These are phyloP conservation scores for Stagonosporopsis tanaceti DNA, from an alignment of 2,329 filamentous ascomycete species.

Conservation along the genomic window DNA sequence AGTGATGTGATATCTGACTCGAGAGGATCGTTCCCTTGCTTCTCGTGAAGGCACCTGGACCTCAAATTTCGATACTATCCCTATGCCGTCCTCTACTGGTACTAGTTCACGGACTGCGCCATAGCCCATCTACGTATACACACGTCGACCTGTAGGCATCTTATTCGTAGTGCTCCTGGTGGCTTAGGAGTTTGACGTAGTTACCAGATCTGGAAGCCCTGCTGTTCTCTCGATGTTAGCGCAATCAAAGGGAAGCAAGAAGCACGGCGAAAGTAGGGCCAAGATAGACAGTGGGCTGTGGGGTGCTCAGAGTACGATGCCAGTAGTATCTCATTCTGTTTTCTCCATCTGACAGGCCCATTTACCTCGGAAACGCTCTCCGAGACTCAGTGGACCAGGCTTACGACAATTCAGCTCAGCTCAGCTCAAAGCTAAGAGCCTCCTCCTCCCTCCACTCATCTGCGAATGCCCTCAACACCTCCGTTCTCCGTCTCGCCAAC, in stretches of 20 bases:
- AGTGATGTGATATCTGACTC: no score
- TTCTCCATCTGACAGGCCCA: neutral
- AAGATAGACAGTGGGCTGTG: neutral
- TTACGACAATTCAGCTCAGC: slow-evolving; percentile 8
- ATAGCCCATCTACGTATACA: no score
- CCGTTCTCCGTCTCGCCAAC: slow-evolving; percentile 27
- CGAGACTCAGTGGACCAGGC: neutral
- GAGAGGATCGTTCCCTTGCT: no score
- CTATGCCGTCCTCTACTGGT: no score
- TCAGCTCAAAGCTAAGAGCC: slow-evolving; percentile 26
- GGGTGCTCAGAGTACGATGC: neutral
- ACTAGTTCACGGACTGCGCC: no score
- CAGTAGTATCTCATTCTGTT: neutral
- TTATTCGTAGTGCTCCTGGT: no score
- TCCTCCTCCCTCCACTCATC: slow-evolving; percentile 26
- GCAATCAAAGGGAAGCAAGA: neutral
- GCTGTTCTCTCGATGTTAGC: neutral
- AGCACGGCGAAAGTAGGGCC: neutral
- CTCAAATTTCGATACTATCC: no score
- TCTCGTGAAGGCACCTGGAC: no score
- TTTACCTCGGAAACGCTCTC: neutral
- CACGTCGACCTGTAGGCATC: no score
- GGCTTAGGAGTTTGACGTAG: neutral
- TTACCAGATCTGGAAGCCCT: neutral
- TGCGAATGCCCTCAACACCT: slow-evolving; percentile 27